Conservation (phyloP, 805 yeast genomes). For the Sporopachydermia lactativora region DNA sequence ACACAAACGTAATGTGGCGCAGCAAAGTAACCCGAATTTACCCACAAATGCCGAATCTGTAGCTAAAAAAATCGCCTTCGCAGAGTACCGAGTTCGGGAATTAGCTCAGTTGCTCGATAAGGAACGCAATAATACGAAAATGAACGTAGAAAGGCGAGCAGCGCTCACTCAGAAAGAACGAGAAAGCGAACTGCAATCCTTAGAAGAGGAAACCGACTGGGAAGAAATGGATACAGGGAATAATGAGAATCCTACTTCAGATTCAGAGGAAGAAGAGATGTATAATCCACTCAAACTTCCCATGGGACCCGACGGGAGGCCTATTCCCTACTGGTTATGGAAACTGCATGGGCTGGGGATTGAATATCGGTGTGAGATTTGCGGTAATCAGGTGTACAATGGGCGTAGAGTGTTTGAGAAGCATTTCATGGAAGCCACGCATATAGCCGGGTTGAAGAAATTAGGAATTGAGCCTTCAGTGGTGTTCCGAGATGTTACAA, state of each 20-base stretch:
- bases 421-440: constrained; percentile 65
- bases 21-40: background rate
- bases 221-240: constrained; percentile 5
- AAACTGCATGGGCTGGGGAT: constrained; percentile 76
- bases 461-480: constrained; percentile 51
- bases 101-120: constrained; percentile 25
- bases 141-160: constrained; percentile 48
- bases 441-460: constrained; percentile 56
- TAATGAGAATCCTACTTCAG: constrained; percentile 12
- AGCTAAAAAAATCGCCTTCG: constrained; percentile 14
- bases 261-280: constrained; percentile 22
- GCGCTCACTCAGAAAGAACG: constrained; percentile 63
- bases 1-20: constrained; percentile 39
- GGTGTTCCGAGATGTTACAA: constrained; percentile 48
- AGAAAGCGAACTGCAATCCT: constrained; percentile 34
- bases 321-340: constrained; percentile 89
- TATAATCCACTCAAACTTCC: constrained; percentile 49
- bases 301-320: constrained; percentile 76
- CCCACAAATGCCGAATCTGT: constrained; percentile 2
- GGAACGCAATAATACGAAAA: constrained; percentile 34
- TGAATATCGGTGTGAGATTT: constrained; percentile 68
- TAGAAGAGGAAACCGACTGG: constrained; percentile 18
- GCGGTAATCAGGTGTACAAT: constrained; percentile 58
- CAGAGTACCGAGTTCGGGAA: constrained; percentile 27
- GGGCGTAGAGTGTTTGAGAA: constrained; percentile 61